Conservation (phyloP, 441 rosid genomes). For the Daphne laureola region DNA sequence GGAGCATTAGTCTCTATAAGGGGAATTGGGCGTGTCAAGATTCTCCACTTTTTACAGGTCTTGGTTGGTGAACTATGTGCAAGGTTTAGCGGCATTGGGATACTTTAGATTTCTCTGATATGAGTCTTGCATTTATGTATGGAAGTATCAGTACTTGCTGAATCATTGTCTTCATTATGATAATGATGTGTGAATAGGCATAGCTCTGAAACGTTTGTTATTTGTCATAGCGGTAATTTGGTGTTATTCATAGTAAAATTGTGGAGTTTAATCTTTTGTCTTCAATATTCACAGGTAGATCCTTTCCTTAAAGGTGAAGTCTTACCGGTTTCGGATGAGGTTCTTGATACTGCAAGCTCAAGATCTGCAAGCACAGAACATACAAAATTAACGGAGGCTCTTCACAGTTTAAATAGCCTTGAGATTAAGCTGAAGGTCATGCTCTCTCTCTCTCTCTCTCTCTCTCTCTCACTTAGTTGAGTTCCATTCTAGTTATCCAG, state of each 20-base stretch:
- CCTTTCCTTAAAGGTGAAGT: slow-evolving; percentile 69
- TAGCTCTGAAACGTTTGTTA: no score
- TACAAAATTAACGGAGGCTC: slow-evolving; percentile 40
- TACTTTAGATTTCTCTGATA: no score
- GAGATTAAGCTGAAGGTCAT: slow-evolving; percentile 76
- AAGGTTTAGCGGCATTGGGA: background rate
- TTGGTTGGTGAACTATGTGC: no score
- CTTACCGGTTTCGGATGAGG: slow-evolving; percentile 38
- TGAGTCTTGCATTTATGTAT: no score
- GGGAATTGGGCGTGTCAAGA: slow-evolving; percentile 65
- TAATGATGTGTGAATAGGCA: no score
- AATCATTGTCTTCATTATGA: background rate
- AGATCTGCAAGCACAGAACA: slow-evolving; percentile 26
- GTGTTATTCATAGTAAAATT: no score
- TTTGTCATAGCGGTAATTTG: no score
- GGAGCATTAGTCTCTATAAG: slow-evolving; percentile 66
- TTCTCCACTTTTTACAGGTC: slow-evolving; percentile 46
- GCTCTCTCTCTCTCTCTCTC: background rate
- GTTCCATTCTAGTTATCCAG: no score
- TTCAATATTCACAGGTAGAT: slow-evolving; percentile 41
- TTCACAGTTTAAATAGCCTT: slow-evolving; percentile 48
- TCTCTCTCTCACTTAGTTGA: no score
- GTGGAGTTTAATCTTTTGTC: background rate
- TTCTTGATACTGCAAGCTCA: slow-evolving; percentile 19
- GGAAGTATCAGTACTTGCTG: no score